Base-by-base conservation (phyloP, 257 asterid species). In the Echites panduratus region DNA sequence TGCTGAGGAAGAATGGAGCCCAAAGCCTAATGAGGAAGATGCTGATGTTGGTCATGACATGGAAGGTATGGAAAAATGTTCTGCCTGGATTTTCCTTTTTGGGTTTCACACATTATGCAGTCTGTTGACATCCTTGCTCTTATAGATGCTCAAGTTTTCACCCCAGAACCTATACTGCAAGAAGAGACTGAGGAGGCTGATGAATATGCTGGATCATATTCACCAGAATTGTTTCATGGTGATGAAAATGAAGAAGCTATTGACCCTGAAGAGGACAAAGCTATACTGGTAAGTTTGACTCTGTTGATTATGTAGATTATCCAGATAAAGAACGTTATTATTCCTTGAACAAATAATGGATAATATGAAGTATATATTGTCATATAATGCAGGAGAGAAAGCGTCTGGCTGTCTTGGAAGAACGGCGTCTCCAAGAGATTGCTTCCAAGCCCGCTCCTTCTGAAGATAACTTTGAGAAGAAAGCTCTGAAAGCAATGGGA, bases 211-310 rank as follows among this genome's bases (percentile, higher is more conserved):
- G 96, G 96, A 74, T 93, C 93, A 68, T 91, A 85, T 86, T 93
- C 96, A 29, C 98, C 97, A 3, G 88, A 85, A 68, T 75, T 91
- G 73, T 67, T 88, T 83, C 89, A 87, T 41, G 96, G 77, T 44
- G 96, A 91, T 77, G 98, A 89, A 54, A 84, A 86, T 82, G 99
- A 90, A 83, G 96, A 91, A 70, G 97, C 93, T 65, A 75, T 91
- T 82, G 96, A 93, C 83, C 97, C 97, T 79, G 97, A 89, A 73
- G 97, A 84, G 79, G 98, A 93, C 86, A 87, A 79, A 76, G 95
- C 91, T 68, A 83, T 88, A 68, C 73, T 93, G 92, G 95, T 90
- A 90, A 79, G 7, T 77, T 76, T 26, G 49, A 54, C 48, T 13
- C 0, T 68, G 45, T 10, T 35, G 35, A 17, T 52, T 70, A 19